Evolutionary conservation across 768 basidiomycete species (phyloP), one percentile per base, ranked within the genome.

Genomic region (Russula sp.): DNA sequence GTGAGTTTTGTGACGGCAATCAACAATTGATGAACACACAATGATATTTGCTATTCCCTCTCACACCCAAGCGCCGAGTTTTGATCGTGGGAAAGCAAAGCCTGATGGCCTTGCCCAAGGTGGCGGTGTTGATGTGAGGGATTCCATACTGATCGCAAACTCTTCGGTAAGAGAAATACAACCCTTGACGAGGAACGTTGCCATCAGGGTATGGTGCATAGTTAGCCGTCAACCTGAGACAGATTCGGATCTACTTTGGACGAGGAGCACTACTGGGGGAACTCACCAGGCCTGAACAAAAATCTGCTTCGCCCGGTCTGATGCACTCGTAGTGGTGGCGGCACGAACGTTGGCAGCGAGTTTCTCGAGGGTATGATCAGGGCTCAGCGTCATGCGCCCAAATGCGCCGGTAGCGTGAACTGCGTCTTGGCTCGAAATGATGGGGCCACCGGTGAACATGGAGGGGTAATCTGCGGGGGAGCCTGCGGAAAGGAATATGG

Each of bases 21-120:
- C 68, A 71, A 65, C 66, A 69, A 65, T 54, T 68, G 73, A 73
- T 67, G 62, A 69, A 78, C 87, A 66, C 66, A 93, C 91, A 96
- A 75, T 95, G 93, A 76, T 96, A 96, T 81, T 94, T 95, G 77
- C 90, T 92, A 78, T 96, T 94, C 54, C 93, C 93, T 75, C 94
- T 78, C 61, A 92, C 92, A 62, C 94, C 94, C 62, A 97, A 75
- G 61, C 94, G 87, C 67, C 94, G 81, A 54, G 94, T 96, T 82
- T 93, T 95, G 81, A 97, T 94, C 65, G 88, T 90, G 52, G 91
- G 91, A 76, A 93, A 97, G 73, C 92, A 94, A 58, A 90, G 82
- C 65, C 93, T 82, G 70, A 97, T 93, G 49, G 93, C 93, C 74
- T 97, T 97, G 64, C 94, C 94, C 69, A 97, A 81, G 1, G 93